A percentile compares a stretch with the other conserved stretches of the same genome.
phyloP scores from a whole-genome alignment of 768 basidiomycete species.

The Tephrocybe sp. region DNA sequence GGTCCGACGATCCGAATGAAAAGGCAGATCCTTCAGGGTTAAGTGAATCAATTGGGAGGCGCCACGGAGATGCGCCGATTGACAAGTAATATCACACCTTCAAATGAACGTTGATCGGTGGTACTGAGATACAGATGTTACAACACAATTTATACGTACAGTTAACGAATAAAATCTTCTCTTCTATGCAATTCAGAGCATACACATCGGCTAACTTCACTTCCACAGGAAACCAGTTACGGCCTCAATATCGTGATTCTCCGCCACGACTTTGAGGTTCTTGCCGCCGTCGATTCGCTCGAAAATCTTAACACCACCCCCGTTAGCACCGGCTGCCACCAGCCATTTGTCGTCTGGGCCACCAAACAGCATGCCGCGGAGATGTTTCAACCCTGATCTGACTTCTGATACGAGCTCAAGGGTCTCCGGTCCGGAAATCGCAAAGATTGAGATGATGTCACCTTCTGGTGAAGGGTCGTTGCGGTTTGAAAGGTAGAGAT shows the following conservation, averaged over 20 bases:
- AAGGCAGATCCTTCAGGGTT: too few species aligned
- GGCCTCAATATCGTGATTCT: constrained; percentile 39
- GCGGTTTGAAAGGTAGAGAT: constrained; percentile 75
- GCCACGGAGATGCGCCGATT: too few species aligned
- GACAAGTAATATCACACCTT: too few species aligned
- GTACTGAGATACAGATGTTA: too few species aligned
- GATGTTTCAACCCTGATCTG: constrained; percentile 66
- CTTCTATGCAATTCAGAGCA: not conserved
- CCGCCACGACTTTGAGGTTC: constrained; percentile 52
- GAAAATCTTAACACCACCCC: constrained; percentile 71
- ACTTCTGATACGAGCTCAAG: constrained; percentile 61
- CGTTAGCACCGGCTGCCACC: constrained; percentile 61
- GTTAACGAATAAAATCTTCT: not conserved
- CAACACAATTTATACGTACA: too few species aligned
- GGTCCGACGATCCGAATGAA: too few species aligned
- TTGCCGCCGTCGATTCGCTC: constrained; percentile 63
- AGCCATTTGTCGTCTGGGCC: constrained; percentile 63
- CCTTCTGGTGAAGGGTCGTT: constrained; percentile 70
- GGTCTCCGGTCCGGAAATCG: constrained; percentile 42
- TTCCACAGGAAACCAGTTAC: constrained; percentile 63
- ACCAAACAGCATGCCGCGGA: constrained; percentile 69
- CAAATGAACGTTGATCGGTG: too few species aligned
- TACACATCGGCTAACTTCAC: not conserved
- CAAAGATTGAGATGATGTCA: constrained; percentile 73
- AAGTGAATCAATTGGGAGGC: too few species aligned